These are phyloP conservation scores for Dioscorea alata DNA, from an alignment of 106 monocot species.

Conservation along the genomic window DNA sequence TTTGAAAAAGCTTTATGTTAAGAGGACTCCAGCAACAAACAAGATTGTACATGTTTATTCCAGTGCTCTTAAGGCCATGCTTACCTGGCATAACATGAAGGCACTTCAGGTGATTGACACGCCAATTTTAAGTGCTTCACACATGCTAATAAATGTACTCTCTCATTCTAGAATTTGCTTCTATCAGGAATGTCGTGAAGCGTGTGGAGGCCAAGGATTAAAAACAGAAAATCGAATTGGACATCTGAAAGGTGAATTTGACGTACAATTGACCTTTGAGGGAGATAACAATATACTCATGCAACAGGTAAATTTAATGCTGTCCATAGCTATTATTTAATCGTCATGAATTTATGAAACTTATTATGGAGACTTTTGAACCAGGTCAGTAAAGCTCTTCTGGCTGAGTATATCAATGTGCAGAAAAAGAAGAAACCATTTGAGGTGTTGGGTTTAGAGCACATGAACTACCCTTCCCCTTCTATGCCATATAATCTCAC, in stretches of 20 bases:
- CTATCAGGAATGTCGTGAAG: slow-evolving; percentile 88
- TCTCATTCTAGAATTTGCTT: background rate
- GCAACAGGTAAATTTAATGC: slow-evolving; percentile 69
- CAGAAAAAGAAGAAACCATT: slow-evolving; percentile 68
- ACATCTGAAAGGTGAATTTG: slow-evolving; percentile 76
- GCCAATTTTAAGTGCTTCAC: too few relatives aligned
- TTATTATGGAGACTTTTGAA: background rate
- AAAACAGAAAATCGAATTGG: slow-evolving; percentile 91
- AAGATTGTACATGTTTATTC: slow-evolving; percentile 83
- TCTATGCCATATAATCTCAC: slow-evolving; percentile 54
- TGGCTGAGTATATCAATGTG: slow-evolving; percentile 49
- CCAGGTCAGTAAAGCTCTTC: slow-evolving; percentile 93
- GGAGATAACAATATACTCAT: slow-evolving; percentile 95
- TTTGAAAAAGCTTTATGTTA: slow-evolving; percentile 61
- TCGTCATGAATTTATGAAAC: background rate
- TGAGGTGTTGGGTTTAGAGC: slow-evolving; percentile 81
- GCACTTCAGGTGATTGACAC: slow-evolving; percentile 60
- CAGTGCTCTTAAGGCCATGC: slow-evolving; percentile 78
- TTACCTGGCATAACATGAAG: slow-evolving; percentile 95
- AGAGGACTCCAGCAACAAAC: slow-evolving; percentile 62
- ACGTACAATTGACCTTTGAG: slow-evolving; percentile 97
- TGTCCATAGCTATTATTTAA: background rate
- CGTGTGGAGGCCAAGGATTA: slow-evolving; percentile 98
- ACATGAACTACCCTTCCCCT: slow-evolving; percentile 78
- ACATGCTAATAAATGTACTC: too few relatives aligned